Conservation (phyloP, 768 basidiomycete genomes). For the Pleurotus cornucopiae region DNA sequence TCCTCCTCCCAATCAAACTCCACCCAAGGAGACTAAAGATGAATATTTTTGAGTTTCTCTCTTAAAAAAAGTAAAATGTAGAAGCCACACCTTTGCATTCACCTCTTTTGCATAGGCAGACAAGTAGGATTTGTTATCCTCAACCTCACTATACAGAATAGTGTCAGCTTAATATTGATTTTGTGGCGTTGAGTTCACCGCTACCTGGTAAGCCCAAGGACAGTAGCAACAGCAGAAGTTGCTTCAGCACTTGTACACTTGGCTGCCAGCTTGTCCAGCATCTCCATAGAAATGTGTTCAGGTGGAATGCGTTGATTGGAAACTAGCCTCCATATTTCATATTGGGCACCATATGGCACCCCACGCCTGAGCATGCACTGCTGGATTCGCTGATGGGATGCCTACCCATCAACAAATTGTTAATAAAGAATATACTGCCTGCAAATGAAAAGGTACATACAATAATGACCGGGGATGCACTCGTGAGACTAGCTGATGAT, state of each 20-base stretch:
- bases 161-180: not conserved
- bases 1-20: constrained; percentile 57
- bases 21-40: constrained; percentile 51
- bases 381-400: constrained; percentile 17
- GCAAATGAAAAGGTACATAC: not conserved
- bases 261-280: constrained; percentile 22
- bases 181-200: not conserved
- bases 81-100: constrained; percentile 24
- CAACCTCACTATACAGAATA: not conserved
- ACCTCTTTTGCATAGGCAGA: constrained; percentile 33
- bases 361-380: constrained; percentile 20
- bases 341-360: constrained; percentile 45
- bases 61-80: not conserved
- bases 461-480: not conserved
- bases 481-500: too few species aligned
- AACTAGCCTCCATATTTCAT: constrained; percentile 46
- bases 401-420: constrained; percentile 13
- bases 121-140: constrained; percentile 12
- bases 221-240: constrained; percentile 20
- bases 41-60: not conserved
- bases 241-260: constrained; percentile 25
- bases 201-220: constrained; percentile 9
- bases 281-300: constrained; percentile 22
- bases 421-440: too few species aligned
- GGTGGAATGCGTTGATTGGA: constrained; percentile 23